A percentile compares a stretch with the other conserved stretches of the same genome.
Evolutionary conservation across 1,284 basidiomycete genomes (phyloP).

Genomic region (Neolentinus lepideus): DNA sequence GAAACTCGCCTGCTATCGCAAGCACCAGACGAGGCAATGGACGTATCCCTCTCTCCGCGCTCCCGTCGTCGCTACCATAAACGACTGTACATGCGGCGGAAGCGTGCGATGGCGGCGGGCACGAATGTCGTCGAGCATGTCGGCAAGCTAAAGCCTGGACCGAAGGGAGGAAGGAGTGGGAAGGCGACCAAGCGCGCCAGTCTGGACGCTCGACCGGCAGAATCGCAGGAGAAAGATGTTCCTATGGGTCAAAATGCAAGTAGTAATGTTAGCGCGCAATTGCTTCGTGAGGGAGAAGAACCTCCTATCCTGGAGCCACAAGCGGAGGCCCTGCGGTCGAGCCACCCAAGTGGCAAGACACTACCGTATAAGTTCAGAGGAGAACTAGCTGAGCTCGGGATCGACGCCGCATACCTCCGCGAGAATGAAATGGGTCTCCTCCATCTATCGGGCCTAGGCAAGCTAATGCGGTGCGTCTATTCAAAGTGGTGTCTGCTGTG

Average conservation of each 20-base stretch:
- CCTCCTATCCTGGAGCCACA: not conserved
- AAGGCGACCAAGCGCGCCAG: not conserved
- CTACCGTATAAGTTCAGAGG: constrained; percentile 36
- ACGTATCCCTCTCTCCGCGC: constrained; percentile 34
- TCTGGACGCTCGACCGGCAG: not conserved
- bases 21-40: not conserved
- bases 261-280: too few species aligned
- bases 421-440: constrained; percentile 41
- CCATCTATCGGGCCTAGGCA: constrained; percentile 33
- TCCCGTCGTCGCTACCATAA: constrained; percentile 52
- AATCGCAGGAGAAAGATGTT: too few species aligned
- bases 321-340: constrained; percentile 11
- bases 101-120: constrained; percentile 46
- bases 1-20: not conserved
- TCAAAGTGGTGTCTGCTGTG: not conserved
- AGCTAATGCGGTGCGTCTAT: constrained; percentile 30
- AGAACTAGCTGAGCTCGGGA: constrained; percentile 30
- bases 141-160: constrained; percentile 39
- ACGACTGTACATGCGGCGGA: constrained; percentile 65
- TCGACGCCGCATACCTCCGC: constrained; percentile 35
- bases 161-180: constrained; percentile 19
- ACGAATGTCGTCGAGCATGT: constrained; percentile 21
- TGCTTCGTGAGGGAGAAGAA: constrained; percentile 5
- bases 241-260: too few species aligned
- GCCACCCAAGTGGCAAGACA: constrained; percentile 27